These are phyloP conservation scores for Protomyces inouyei DNA, from an alignment of 1,139 yeast species.

Conservation along the genomic window DNA sequence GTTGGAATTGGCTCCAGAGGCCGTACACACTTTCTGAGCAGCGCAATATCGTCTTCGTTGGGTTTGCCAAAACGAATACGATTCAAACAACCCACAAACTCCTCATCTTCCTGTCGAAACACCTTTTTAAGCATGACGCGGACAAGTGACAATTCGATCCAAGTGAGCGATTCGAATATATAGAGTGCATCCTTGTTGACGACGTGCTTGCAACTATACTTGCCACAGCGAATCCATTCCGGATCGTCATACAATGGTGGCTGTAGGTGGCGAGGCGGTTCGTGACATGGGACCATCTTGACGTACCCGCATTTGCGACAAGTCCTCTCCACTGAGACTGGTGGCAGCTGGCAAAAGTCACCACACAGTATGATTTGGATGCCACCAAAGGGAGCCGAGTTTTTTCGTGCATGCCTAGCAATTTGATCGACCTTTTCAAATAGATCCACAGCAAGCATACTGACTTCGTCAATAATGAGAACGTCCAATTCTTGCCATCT, in stretches of 20 bases:
- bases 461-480: constrained; percentile 73
- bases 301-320: constrained; percentile 9
- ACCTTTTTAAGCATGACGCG: constrained; percentile 72
- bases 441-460: constrained; percentile 77
- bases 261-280: neutral
- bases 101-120: constrained; percentile 84
- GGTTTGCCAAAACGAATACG: constrained; percentile 69
- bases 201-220: neutral
- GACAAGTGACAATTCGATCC: constrained; percentile 60
- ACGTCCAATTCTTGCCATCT: constrained; percentile 64
- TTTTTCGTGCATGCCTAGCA: constrained; percentile 53
- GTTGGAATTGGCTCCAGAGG: constrained; percentile 50
- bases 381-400: constrained; percentile 71
- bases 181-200: constrained; percentile 45
- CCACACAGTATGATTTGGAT: constrained; percentile 81
- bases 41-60: constrained; percentile 33
- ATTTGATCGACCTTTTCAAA: constrained; percentile 65
- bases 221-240: constrained; percentile 1
- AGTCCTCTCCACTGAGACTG: constrained; percentile 49
- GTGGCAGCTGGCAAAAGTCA: constrained; percentile 87
- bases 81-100: constrained; percentile 77
- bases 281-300: neutral
- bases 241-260: constrained; percentile 1
- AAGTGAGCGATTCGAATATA: constrained; percentile 71
- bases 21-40: constrained; percentile 50